A percentile compares a stretch with the other conserved stretches of the same genome.
Conservation (phyloP, 1,284 basidiomycete genomes). For the Apiotrichum sp. region DNA sequence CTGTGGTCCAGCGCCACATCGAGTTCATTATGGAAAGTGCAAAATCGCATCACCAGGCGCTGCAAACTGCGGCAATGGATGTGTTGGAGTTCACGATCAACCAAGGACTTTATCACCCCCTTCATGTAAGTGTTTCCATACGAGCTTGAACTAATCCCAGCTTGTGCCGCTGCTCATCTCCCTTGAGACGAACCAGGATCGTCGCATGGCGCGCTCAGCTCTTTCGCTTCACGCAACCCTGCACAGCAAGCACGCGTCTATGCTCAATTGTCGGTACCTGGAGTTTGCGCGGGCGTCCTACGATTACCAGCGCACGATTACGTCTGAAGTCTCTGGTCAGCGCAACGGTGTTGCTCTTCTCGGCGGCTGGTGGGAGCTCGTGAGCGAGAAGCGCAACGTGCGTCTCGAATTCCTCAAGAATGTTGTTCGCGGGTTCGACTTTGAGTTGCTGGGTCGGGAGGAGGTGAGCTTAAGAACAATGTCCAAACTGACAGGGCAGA, state of each 20-base stretch:
- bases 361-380: slow-evolving; percentile 81
- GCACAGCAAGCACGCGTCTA: slow-evolving; percentile 80
- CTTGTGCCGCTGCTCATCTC: slow-evolving; percentile 89
- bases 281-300: slow-evolving; percentile 73
- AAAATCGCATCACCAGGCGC: slow-evolving; percentile 60
- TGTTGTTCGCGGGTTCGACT: slow-evolving; percentile 72
- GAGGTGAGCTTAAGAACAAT: slow-evolving; percentile 36
- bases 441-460: slow-evolving; percentile 47
- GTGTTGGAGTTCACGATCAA: slow-evolving; percentile 86
- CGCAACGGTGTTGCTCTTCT: slow-evolving; percentile 56
- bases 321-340: slow-evolving; percentile 37
- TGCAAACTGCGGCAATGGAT: slow-evolving; percentile 81
- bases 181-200: slow-evolving; percentile 73
- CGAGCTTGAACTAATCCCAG: slow-evolving; percentile 44
- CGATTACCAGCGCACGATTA: slow-evolving; percentile 68
- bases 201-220: slow-evolving; percentile 63
- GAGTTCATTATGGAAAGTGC: slow-evolving; percentile 73
- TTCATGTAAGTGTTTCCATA: slow-evolving; percentile 56
- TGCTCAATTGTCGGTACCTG: slow-evolving; percentile 78
- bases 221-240: slow-evolving; percentile 72
- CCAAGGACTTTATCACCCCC: slow-evolving; percentile 90
- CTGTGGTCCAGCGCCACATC: slow-evolving; percentile 87
- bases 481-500: slow-evolving; percentile 47
- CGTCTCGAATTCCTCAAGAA: slow-evolving; percentile 82
- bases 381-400: slow-evolving; percentile 78